A percentile compares a stretch with the other conserved stretches of the same genome.
Evolutionary conservation across 2,329 filamentous ascomycete species (phyloP).

Genomic region (Penicillium olsonii): DNA sequence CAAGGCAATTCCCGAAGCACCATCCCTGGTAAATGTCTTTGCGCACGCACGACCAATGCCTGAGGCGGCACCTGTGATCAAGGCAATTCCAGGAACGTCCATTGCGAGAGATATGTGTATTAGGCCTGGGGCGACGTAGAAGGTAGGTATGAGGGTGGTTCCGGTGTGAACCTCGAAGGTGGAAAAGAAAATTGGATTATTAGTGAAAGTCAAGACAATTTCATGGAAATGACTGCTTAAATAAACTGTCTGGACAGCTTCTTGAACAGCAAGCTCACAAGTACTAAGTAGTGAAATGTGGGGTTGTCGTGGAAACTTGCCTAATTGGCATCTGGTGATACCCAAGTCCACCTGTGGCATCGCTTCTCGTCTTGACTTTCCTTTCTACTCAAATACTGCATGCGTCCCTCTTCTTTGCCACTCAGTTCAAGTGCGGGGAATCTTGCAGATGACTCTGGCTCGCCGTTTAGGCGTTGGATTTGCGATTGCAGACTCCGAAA

Average conservation of each 20-base stretch:
- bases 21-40: slow-evolving; percentile 15
- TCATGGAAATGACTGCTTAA: background rate
- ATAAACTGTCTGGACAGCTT: background rate
- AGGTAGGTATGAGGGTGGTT: background rate
- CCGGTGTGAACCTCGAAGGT: background rate
- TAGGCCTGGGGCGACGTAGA: background rate
- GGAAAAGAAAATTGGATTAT: background rate
- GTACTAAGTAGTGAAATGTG: slow-evolving; percentile 2
- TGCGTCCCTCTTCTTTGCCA: background rate
- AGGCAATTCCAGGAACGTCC: slow-evolving; percentile 21
- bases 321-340: slow-evolving; percentile 8
- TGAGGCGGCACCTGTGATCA: slow-evolving; percentile 20
- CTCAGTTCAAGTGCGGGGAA: background rate
- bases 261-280: background rate
- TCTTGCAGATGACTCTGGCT: background rate
- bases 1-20: slow-evolving; percentile 17
- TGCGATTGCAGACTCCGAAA: background rate
- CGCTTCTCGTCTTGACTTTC: background rate
- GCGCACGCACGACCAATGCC: slow-evolving; percentile 20
- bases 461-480: background rate
- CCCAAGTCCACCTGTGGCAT: background rate
- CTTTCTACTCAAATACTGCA: background rate
- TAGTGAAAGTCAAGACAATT: background rate
- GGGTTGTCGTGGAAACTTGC: slow-evolving; percentile 22
- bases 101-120: slow-evolving; percentile 2